Evolutionary conservation across 345 rosid genomes (phyloP).

Genomic region (Brassica rapa): DNA sequence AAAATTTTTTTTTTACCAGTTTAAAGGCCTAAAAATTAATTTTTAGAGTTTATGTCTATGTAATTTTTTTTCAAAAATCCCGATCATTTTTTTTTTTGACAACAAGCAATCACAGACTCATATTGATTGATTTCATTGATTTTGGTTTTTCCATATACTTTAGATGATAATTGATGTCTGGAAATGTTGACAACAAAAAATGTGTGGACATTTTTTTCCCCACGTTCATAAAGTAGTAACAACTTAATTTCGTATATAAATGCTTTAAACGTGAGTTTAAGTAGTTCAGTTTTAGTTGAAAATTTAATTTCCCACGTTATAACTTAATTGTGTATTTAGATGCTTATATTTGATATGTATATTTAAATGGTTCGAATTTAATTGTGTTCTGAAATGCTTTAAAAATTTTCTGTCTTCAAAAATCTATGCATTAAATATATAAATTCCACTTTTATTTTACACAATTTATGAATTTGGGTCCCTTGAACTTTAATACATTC

Average conservation of each 20-base stretch:
- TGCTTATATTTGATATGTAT: background rate
- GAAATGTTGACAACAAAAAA: background rate
- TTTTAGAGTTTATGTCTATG: too few species aligned
- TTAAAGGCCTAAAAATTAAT: too few species aligned
- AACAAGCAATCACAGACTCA: too few species aligned
- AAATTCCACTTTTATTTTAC: background rate
- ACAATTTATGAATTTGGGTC: background rate
- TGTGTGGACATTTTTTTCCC: background rate
- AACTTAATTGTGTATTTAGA: background rate
- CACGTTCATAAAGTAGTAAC: background rate
- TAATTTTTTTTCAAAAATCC: too few species aligned
- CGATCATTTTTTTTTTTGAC: too few species aligned
- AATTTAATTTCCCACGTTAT: background rate
- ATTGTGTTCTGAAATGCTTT: background rate
- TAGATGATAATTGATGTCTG: too few species aligned
- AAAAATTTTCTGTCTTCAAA: background rate
- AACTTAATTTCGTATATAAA: too few species aligned
- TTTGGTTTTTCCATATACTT: too few species aligned
- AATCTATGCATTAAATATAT: background rate
- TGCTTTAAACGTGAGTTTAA: background rate
- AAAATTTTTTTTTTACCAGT: too few species aligned
- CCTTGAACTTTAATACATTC: background rate
- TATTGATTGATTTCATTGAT: too few species aligned
- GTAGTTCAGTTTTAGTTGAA: background rate
- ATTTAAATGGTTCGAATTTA: background rate